Evolutionary conservation across 2,329 filamentous ascomycete genomes (phyloP), one percentile per base, ranked within the genome.

Genomic region (Exophiala alcalophila): DNA sequence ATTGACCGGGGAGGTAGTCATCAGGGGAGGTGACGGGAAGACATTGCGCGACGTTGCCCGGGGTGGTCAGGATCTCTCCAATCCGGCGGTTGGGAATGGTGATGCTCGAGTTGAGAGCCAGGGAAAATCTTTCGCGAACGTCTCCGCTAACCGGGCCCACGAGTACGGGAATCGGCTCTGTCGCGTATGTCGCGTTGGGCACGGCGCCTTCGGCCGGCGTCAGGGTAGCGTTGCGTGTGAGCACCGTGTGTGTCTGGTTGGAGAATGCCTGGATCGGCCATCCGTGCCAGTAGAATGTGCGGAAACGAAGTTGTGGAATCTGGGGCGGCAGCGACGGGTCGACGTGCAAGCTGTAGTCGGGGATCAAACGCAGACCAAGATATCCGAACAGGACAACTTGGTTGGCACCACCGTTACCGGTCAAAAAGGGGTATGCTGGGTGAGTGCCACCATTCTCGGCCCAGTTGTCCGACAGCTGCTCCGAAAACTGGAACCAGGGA

Each of bases 401-500:
- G 51, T 84, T 77, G 10, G 80, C 77, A 39, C 83, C 83, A 14
- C 83, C 83, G 56, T 83, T 78, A 3, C 83, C 83, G 0, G 83
- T 86, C 16, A 86, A 63, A 65, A 86, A 86, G 0, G 83, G 82
- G 55, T 76, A 86, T 0, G 82, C 82, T 0, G 83, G 81, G 47
- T 84, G 79, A 0, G 78, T 81, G 23, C 78, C 79, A 12, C 81
- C 82, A 41, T 85, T 86, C 1, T 65, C 59, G 11, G 65, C 65
- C 44, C 70, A 72, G 49, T 82, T 70, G 55, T 86, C 83, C 14
- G 78, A 61, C 32, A 82, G 66, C 58, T 86, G 82, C 55, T 86
- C 83, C 0, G 80, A 84, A 60, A 83, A 81, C 52, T 84, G 81
- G 61, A 78, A 84, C 71, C 80, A 86, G 0, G 83, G 83, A 0